A percentile compares a stretch with the other conserved stretches of the same genome.
phyloP scores from a whole-genome alignment of 495 filamentous ascomycete genomes.

The Alectoria sarmentosa region DNA sequence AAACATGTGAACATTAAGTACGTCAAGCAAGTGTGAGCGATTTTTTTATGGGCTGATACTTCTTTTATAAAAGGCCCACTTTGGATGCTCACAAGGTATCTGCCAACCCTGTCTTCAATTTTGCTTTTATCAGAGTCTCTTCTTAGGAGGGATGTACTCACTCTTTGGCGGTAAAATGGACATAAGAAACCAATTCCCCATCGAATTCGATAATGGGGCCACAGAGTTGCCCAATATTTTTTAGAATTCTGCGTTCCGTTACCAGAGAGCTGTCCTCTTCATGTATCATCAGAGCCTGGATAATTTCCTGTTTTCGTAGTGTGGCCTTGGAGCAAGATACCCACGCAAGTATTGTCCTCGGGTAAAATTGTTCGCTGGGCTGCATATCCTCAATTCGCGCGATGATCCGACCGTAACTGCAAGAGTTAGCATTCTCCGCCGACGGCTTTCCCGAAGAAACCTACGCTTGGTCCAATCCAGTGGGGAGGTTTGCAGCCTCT shows the following conservation, averaged over 20 bases:
- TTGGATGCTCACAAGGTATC: background rate
- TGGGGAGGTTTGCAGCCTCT: constrained; percentile 2
- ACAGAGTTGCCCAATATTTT: background rate
- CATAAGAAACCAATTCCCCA: constrained; percentile 1
- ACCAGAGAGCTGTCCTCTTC: constrained; percentile 6
- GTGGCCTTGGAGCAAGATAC: constrained; percentile 3
- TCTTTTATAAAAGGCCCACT: constrained; percentile 11
- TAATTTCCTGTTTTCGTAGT: constrained; percentile 2
- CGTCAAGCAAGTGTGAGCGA: constrained; percentile 10
- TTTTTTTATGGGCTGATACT: background rate
- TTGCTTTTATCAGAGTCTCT: background rate
- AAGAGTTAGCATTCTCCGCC: background rate
- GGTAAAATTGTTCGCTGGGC: background rate
- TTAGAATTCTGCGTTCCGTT: background rate
- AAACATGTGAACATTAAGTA: constrained; percentile 14
- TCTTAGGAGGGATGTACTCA: background rate
- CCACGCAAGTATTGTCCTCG: constrained; percentile 7
- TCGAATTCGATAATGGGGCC: constrained; percentile 13
- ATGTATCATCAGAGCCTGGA: constrained; percentile 5
- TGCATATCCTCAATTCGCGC: background rate
- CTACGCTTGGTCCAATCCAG: constrained; percentile 5
- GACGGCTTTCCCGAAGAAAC: background rate
- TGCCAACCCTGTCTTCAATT: background rate
- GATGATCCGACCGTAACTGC: constrained; percentile 13
- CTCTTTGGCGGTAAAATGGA: constrained; percentile 13